Evolutionary conservation across 2,329 filamentous ascomycete species (phyloP), one percentile per base, ranked within the genome.

Genomic region (Botrytis squamosa): DNA sequence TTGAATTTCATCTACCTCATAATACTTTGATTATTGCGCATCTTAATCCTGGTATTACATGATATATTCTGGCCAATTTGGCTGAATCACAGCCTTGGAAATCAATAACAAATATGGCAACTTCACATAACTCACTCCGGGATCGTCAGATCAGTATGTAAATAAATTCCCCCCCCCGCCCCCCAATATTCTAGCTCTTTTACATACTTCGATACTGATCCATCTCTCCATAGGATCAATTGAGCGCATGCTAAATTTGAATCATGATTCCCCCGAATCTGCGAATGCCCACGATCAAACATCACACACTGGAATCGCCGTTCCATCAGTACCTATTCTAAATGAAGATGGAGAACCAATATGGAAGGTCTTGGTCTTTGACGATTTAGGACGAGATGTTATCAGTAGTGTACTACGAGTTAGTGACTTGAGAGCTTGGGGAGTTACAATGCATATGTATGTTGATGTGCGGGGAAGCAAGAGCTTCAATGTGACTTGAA

Each of bases 331-430:
- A n/a, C 92, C 93, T 25, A 92, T 98, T 71, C 85, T 97, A 75
- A 94, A 94, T 78, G 88, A 93, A 65, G 92, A 97, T 79, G 94
- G 95, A 76, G 93, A 97, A 80, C 95, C 95, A 0, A 95, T 98
- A 84, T 98, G 95, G 95, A 98, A 98, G 83, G 93, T 98, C 10
- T 86, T 99, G 70, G 94, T 99, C 16, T 98, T 99, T 81, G 97
- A 99, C 83, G 92, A 95, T 78, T 83, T 91, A 6, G 96, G 95
- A 66, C 89, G 95, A 82, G 95, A 98, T 88, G 93, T 99, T 74
- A 98, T 99, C 80, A 98, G 94, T 85, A 98, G 95, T 80, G 95
- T 99, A 3, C 86, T 99, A 77, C 89, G 95, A 74, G 96, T 99
- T 76, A 97, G 94, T 81, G 96, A 99, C 84, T 85, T 99, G 81